Percentiles rank a stretch among this genome's conserved stretches.
These are phyloP conservation scores for Colletotrichum cereale DNA, from an alignment of 2,329 filamentous ascomycete genomes.

Conservation along the genomic window DNA sequence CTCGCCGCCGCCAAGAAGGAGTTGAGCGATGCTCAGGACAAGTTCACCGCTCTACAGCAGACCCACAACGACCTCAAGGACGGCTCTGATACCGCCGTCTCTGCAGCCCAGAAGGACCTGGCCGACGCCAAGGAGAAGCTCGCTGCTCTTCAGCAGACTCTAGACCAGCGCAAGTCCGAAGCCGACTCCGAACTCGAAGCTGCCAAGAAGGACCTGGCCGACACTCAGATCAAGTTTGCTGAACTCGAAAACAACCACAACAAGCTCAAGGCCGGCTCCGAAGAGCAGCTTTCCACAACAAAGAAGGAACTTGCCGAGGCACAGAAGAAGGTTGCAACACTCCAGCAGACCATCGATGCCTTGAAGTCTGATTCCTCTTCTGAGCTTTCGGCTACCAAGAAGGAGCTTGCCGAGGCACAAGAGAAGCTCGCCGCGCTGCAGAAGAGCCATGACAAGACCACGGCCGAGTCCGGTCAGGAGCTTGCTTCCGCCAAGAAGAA, in stretches of 20 bases:
- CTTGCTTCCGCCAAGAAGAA: constrained; percentile 40
- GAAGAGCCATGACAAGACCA: constrained; percentile 45
- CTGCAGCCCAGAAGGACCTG: constrained; percentile 48
- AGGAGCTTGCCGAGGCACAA: constrained; percentile 45
- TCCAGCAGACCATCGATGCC: constrained; percentile 38
- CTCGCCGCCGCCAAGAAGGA: constrained; percentile 50
- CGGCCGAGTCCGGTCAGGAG: constrained; percentile 45
- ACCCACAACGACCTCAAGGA: constrained; percentile 46
- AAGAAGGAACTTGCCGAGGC: constrained; percentile 47
- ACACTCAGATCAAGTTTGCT: constrained; percentile 44
- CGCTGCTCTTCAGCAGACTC: constrained; percentile 47
- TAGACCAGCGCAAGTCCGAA: constrained; percentile 48
- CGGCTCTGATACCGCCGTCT: constrained; percentile 46
- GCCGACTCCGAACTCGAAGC: constrained; percentile 49
- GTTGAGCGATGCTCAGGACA: constrained; percentile 49
- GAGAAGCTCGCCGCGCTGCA: constrained; percentile 43
- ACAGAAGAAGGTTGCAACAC: constrained; percentile 45
- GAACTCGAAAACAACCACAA: constrained; percentile 48
- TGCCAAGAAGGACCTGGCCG: constrained; percentile 45
- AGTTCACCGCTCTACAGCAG: constrained; percentile 46
- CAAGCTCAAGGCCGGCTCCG: constrained; percentile 49
- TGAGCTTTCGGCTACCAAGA: constrained; percentile 47
- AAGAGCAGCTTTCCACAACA: constrained; percentile 47
- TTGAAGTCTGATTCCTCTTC: constrained; percentile 46
- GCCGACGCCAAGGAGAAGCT: constrained; percentile 46